Evolutionary conservation across 495 filamentous ascomycete species (phyloP).

Genomic region (Glonium stellatum): DNA sequence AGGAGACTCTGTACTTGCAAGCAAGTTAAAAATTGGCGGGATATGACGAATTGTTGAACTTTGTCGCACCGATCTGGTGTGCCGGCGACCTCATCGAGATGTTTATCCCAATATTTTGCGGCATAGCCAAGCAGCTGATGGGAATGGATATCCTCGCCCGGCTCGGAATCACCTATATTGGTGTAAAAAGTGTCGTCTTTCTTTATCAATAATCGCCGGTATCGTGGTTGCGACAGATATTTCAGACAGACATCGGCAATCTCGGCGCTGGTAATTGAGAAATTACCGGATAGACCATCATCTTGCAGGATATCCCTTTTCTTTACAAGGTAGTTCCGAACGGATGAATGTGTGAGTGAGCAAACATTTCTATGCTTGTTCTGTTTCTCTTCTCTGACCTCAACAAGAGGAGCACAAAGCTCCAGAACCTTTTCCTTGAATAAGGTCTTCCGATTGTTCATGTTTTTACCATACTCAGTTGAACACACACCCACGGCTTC

Average conservation of each 20-base stretch:
- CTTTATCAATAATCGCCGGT: neutral
- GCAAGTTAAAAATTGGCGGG: slow-evolving; percentile 13
- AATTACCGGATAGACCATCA: neutral
- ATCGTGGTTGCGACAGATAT: slow-evolving; percentile 4
- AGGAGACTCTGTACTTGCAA: slow-evolving; percentile 19
- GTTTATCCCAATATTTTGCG: slow-evolving; percentile 26
- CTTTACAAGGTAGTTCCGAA: neutral
- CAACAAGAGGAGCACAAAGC: neutral
- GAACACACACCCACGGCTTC: slow-evolving; percentile 2
- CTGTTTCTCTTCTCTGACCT: neutral
- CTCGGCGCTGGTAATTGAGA: neutral
- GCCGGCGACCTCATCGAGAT: slow-evolving; percentile 13
- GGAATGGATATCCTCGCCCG: slow-evolving; percentile 8
- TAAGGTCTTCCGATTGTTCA: neutral
- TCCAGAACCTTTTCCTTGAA: slow-evolving; percentile 1
- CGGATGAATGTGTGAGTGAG: slow-evolving; percentile 1
- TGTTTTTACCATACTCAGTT: neutral
- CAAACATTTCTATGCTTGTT: neutral
- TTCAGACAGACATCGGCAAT: neutral
- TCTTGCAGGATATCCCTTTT: neutral
- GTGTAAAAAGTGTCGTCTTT: slow-evolving; percentile 3
- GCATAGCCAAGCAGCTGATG: slow-evolving; percentile 19
- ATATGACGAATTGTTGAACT: slow-evolving; percentile 13
- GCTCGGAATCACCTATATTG: neutral
- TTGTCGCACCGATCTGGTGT: slow-evolving; percentile 10